Base-by-base conservation (phyloP, 257 asterid species). In the Solanum ossicruentum region DNA sequence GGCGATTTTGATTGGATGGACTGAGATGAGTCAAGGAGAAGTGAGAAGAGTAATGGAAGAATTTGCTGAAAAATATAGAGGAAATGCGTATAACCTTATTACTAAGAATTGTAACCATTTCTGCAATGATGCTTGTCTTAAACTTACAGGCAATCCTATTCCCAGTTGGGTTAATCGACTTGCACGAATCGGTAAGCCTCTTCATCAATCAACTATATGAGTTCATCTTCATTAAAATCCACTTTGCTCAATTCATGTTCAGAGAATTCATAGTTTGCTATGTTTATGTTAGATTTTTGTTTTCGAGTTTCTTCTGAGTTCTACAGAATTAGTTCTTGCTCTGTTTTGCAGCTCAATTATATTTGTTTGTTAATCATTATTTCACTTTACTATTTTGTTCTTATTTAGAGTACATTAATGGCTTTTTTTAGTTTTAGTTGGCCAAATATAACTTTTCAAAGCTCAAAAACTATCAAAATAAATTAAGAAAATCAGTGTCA, bases 141-240 rank as follows among this genome's bases (percentile, higher is more conserved):
- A 84, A 65, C 91, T 90, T 61, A 39, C 91, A 15, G 91, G 85
- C 3, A 86, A 82, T 51, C 85, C 88, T 3, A 90, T 90, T 49
- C 93, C 93, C 23, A 85, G 93, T 28, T 90, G 93, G 93, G 88
- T 90, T 18, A 90, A 90, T 63, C 91, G 93, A 43, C 91, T 90
- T 23, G 93, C 93, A 39, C 84, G 88, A 45, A 88, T 90, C n/a
- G 90, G 93, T 89, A 85, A 84, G 16, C 12, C 39, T 39, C 12
- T n/a, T 9, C 21, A 12, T 83, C 12, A 56, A 16, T 69, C 17
- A 58, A 82, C 28, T 81, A 39, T 58, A 12, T n/a, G 16, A 60
- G 5, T 81, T n/a, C 41, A 81, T 80, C 32, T 18, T 81, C 55
- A 41, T 82, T 23, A 16, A 23, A 51, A 15, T 80, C 39, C 3